Evolutionary conservation across 345 rosid genomes (phyloP).

Genomic region (Cardamine chenopodiifolia): DNA sequence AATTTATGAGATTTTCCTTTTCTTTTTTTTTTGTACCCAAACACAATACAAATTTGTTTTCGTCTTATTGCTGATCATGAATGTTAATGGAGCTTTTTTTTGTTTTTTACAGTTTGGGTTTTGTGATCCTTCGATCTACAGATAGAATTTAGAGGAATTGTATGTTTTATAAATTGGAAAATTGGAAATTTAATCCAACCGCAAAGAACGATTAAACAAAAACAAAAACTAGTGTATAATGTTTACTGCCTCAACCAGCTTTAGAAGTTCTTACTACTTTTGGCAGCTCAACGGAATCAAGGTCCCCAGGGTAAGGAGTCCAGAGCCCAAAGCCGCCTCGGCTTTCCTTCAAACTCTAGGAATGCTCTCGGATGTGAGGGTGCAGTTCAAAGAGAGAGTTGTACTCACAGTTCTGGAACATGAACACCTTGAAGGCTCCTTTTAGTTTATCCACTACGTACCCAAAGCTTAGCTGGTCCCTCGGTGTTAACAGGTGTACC

Average conservation of each 20-base stretch:
- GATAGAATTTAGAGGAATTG: not conserved
- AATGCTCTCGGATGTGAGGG: slow-evolving; percentile 93
- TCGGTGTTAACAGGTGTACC: slow-evolving; percentile 92
- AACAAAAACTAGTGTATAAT: not conserved
- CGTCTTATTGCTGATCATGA: not conserved
- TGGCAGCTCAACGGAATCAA: slow-evolving; percentile 68
- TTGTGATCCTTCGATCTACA: not conserved
- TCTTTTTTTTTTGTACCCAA: not conserved
- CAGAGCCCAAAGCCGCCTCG: slow-evolving; percentile 92
- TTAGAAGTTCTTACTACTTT: slow-evolving; percentile 76
- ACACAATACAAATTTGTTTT: slow-evolving; percentile 16
- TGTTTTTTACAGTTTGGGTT: not conserved
- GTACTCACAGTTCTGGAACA: slow-evolving; percentile 96
- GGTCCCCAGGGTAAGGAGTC: slow-evolving; percentile 91
- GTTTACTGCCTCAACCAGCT: slow-evolving; percentile 63
- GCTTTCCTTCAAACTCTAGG: slow-evolving; percentile 80
- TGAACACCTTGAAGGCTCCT: slow-evolving; percentile 68
- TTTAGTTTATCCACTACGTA: slow-evolving; percentile 76
- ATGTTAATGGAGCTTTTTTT: not conserved
- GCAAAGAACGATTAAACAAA: slow-evolving; percentile 1
- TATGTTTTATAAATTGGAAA: not conserved
- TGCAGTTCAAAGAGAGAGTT: slow-evolving; percentile 81
- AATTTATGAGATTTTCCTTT: slow-evolving; percentile 21
- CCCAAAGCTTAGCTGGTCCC: slow-evolving; percentile 97
- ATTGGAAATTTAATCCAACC: slow-evolving; percentile 8